These are phyloP conservation scores for Epithele typhae DNA, from an alignment of 768 basidiomycete genomes.

Conservation along the genomic window DNA sequence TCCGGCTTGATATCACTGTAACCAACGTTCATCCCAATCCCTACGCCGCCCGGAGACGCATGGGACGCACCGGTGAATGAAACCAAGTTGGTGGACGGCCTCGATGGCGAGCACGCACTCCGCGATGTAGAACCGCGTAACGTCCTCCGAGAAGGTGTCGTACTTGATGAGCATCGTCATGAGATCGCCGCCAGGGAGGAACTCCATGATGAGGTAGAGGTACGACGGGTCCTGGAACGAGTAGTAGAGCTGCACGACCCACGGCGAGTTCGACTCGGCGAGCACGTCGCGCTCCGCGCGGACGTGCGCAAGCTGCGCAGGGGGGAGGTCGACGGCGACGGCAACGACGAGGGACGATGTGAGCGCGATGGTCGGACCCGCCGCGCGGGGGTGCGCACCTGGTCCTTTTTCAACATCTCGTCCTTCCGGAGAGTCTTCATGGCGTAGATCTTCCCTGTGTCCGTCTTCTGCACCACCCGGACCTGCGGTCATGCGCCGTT, in stretches of 20 bases:
- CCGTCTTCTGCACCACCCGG: slow-evolving; percentile 91
- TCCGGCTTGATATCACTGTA: slow-evolving; percentile 97
- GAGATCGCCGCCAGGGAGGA: slow-evolving; percentile 94
- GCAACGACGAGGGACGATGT: no score
- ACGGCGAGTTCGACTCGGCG: slow-evolving; percentile 90
- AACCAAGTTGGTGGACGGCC: slow-evolving; percentile 94
- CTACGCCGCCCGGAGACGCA: background rate
- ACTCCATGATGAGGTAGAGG: slow-evolving; percentile 98
- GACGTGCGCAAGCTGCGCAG: slow-evolving; percentile 87
- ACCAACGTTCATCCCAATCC: slow-evolving; percentile 3
- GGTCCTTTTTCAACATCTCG: slow-evolving; percentile 99
- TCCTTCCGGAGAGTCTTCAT: slow-evolving; percentile 98
- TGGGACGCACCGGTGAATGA: slow-evolving; percentile 83
- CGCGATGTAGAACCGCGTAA: slow-evolving; percentile 98
- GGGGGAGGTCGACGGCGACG: no score
- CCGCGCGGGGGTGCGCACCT: slow-evolving; percentile 47
- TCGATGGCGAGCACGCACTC: slow-evolving; percentile 97
- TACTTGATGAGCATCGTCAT: slow-evolving; percentile 99
- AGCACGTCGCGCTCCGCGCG: slow-evolving; percentile 96
- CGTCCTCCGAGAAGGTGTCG: slow-evolving; percentile 97
- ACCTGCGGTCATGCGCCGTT: slow-evolving; percentile 42
- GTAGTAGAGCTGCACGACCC: slow-evolving; percentile 97
- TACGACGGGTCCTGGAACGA: slow-evolving; percentile 95
- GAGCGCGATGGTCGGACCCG: background rate
- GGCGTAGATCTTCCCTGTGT: slow-evolving; percentile 97